Evolutionary conservation across 2,329 filamentous ascomycete species (phyloP), one percentile per base, ranked within the genome.

Genomic region (Ophidiomyces ophidiicola): DNA sequence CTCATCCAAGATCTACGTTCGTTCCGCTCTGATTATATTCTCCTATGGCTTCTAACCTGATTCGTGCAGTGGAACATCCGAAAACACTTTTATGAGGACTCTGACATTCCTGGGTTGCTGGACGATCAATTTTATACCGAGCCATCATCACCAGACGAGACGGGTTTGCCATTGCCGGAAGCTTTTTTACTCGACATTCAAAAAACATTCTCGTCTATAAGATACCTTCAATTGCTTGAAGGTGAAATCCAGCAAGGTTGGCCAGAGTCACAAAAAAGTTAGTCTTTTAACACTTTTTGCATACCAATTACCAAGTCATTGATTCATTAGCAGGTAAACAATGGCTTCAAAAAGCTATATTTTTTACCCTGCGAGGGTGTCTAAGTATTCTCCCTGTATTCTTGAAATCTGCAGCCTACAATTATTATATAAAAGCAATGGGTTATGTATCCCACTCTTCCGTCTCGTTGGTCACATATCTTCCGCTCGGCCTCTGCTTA

Each of bases 401-500:
- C 32, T 14, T 45, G 12, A 28, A 26, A 17, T 30, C 25, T 18
- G 32, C 25, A 5, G 5, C 43, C 10, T 43, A 41, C 24, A 25
- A 24, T 14, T 21, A 24, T 21, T 19, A 36, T n/a, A 15, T 46
- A 8, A 31, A 30, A 23, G 21, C 30, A 7, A 21, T 40, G 11
- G 21, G 35, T 37, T 24, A 28, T 19, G 41, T 23, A 24, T 8
- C 40, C 12, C 36, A 31, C 5, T 23, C 30, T n/a, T 12, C 11
- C 6, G 28, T 23, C 18, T 2, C 33, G 5, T 20, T 7, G 17
- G 19, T 47, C 14, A 47, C 40, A 25, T 33, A 15, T 24, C 39
- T 47, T n/a, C 45, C 43, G 8, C 21, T 41, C 18, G 45, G 45
- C 11, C 43, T 47, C 14, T 44, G 36, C 21, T 24, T 46, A 6